Evolutionary conservation across 2,329 filamentous ascomycete genomes (phyloP), one percentile per base, ranked within the genome.

Genomic region (Ciborinia camelliae): DNA sequence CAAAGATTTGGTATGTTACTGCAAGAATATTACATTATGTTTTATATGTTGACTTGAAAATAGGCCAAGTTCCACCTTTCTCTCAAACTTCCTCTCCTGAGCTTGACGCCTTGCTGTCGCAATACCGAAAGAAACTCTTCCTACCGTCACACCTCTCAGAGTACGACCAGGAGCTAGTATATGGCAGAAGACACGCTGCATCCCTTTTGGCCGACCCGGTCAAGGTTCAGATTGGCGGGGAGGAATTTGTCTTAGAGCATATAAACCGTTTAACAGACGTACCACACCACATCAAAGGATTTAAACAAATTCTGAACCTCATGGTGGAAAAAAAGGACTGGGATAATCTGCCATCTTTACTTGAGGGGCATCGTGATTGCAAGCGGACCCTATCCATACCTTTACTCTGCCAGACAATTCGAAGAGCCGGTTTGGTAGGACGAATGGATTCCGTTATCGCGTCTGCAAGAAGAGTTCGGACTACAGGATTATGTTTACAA

Each of bases 121-220:
- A 71, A 28, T 81, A 89, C 72, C 84, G 86, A 68, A 76, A 81
- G 53, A 82, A 83, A 69, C 81, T 87, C 74, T 83, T 90, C 73
- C 76, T 90, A 50, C 86, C 86, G n/a, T 76, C 80, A 39, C 83
- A 86, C 73, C 82, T 90, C 35, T 79, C 81, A 28, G 65, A 73
- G 35, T 75, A 77, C 59, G 82, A 89, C 76, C 82, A 79, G 70
- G 78, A 81, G 69, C 79, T 83, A 66, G 76, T 90, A 70, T 82
- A 80, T 76, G 77, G 79, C 65, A 68, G 73, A 18, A 80, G 79
- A 67, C 78, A 81, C 74, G 76, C 79, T 68, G 76, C 80, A 68
- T 75, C 75, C 65, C 80, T 89, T 48, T 76, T 81, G 66, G 76
- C 78, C 43, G 84, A 87, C 72, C 83, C 85, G 45, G 79, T 87